Percentiles rank a stretch among this genome's conserved stretches.
These are phyloP conservation scores for Platanus orientalis DNA, from an alignment of 164 flowering plant genomes.

Conservation along the genomic window DNA sequence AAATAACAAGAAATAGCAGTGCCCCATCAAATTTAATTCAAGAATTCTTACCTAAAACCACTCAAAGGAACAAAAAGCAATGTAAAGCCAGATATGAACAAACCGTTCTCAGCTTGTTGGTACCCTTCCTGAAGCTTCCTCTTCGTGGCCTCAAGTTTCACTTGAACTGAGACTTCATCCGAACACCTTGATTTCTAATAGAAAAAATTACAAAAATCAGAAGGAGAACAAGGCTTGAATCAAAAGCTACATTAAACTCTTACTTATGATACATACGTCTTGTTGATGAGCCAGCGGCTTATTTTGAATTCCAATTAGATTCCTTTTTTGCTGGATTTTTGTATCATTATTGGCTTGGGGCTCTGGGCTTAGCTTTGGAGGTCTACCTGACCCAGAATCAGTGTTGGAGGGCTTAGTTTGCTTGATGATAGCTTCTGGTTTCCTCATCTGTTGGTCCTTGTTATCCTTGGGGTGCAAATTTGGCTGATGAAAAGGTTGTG, in stretches of 20 bases:
- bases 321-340: slow-evolving; percentile 34
- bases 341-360: slow-evolving; percentile 26
- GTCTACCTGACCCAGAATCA: slow-evolving; percentile 50
- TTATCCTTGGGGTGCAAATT: slow-evolving; percentile 30
- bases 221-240: neutral
- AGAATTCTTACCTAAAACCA: neutral
- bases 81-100: neutral
- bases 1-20: neutral
- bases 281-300: slow-evolving; percentile 32
- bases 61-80: neutral
- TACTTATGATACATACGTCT: slow-evolving; percentile 32
- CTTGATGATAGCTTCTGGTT: slow-evolving; percentile 33
- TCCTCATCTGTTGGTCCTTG: slow-evolving; percentile 29
- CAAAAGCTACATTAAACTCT: neutral
- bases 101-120: slow-evolving; percentile 80
- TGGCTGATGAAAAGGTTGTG: slow-evolving; percentile 16
- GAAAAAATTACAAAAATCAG: slow-evolving; percentile 10
- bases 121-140: slow-evolving; percentile 74
- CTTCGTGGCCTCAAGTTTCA: slow-evolving; percentile 59
- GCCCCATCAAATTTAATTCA: neutral
- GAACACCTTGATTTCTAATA: slow-evolving; percentile 38
- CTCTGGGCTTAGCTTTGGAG: slow-evolving; percentile 29
- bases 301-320: slow-evolving; percentile 28
- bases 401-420: slow-evolving; percentile 36
- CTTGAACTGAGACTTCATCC: slow-evolving; percentile 38